These are phyloP conservation scores for Heliamphora pulchella DNA, from an alignment of 179 eudicot genomes.

Conservation along the genomic window DNA sequence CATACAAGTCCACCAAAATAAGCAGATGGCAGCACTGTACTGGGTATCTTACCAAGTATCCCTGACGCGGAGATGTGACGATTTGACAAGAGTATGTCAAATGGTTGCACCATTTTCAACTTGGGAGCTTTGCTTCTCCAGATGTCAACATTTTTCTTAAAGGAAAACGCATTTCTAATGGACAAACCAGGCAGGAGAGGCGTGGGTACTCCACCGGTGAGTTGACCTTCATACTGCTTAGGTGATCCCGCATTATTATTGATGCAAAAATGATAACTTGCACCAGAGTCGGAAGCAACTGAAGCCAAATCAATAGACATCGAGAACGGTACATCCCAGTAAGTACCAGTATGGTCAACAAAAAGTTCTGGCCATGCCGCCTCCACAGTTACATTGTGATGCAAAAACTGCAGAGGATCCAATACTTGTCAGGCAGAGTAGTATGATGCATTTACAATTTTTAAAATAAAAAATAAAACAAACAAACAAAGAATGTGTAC, in stretches of 20 bases:
- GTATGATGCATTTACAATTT: neutral
- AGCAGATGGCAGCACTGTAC: neutral
- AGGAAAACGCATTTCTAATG: slow-evolving; percentile 58
- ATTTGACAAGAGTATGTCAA: slow-evolving; percentile 56
- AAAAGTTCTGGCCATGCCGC: slow-evolving; percentile 64
- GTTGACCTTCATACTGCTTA: slow-evolving; percentile 35
- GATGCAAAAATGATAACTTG: slow-evolving; percentile 62
- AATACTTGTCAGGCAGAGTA: slow-evolving; percentile 5
- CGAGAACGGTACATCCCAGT: slow-evolving; percentile 81
- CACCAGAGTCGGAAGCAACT: slow-evolving; percentile 48
- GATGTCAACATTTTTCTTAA: slow-evolving; percentile 48
- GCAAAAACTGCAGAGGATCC: slow-evolving; percentile 52
- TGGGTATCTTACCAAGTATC: slow-evolving; percentile 47
- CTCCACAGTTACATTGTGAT: slow-evolving; percentile 60
- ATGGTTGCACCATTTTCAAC: slow-evolving; percentile 74
- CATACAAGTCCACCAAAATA: neutral
- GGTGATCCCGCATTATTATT: slow-evolving; percentile 54
- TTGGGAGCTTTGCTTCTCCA: slow-evolving; percentile 75
- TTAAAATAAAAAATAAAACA: no score
- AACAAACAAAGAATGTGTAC: neutral
- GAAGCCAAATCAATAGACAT: slow-evolving; percentile 69
- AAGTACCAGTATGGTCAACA: slow-evolving; percentile 55
- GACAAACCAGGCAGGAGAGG: slow-evolving; percentile 55
- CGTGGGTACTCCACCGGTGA: slow-evolving; percentile 29
- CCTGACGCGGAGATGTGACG: slow-evolving; percentile 79